phyloP scores from a whole-genome alignment of 768 basidiomycete genomes.

The Paxillus rubicundulus region DNA sequence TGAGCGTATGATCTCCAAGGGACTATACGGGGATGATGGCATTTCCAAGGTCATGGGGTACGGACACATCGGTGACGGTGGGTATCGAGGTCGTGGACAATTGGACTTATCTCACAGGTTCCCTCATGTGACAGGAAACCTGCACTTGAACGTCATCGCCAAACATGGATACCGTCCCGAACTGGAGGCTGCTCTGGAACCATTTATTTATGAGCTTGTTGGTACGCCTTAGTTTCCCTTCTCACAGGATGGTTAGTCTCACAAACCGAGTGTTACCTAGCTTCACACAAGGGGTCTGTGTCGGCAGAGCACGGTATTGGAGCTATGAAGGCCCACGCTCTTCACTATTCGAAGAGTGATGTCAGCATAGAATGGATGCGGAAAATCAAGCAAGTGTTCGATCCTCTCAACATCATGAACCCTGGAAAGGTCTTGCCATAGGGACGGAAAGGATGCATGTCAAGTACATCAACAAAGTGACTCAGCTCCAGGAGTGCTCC shows the following conservation, averaged over 20 bases:
- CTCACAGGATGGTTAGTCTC: not conserved
- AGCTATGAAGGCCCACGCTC: constrained; percentile 89
- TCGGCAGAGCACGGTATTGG: constrained; percentile 98
- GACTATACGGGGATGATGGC: constrained; percentile 64
- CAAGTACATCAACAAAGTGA: no score
- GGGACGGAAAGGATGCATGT: not conserved
- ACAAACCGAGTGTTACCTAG: constrained; percentile 35
- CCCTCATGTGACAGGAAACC: constrained; percentile 58
- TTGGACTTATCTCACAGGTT: not conserved
- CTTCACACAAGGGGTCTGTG: constrained; percentile 81
- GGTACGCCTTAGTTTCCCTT: constrained; percentile 41
- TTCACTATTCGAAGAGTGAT: constrained; percentile 81
- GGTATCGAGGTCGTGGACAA: constrained; percentile 24
- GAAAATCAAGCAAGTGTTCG: constrained; percentile 84
- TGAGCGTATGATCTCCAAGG: constrained; percentile 65
- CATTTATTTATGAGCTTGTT: constrained; percentile 91
- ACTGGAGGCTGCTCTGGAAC: constrained; percentile 85
- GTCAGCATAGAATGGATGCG: constrained; percentile 87
- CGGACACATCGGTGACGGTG: constrained; percentile 96
- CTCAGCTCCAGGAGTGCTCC: no score
- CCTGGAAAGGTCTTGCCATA: constrained; percentile 73
- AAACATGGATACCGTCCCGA: constrained; percentile 71
- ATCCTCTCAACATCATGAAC: constrained; percentile 90
- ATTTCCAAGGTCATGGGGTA: constrained; percentile 90
- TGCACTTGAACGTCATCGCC: constrained; percentile 91